Conservation (phyloP, 1,139 yeast species). For the Yamadazyma trypodendri region DNA sequence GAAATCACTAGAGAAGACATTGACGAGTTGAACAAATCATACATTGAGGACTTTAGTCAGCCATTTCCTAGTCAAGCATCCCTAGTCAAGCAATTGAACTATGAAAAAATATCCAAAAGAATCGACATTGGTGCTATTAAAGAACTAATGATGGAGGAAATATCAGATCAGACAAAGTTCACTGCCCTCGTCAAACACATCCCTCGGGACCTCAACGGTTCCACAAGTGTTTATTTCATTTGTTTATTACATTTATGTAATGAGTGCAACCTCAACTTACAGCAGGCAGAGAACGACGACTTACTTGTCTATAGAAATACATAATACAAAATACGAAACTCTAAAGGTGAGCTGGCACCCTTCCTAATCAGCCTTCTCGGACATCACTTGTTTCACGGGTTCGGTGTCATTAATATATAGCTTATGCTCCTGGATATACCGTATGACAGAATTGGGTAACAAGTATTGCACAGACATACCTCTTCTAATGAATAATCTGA, state of each 20-base stretch:
- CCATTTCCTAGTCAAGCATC: conserved; percentile 20
- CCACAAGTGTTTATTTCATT: conserved; percentile 86
- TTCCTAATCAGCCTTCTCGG: conserved; percentile 42
- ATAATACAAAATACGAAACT: too few relatives aligned
- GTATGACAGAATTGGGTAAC: conserved; percentile 89
- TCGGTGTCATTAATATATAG: conserved; percentile 82
- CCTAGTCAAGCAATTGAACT: conserved; percentile 28
- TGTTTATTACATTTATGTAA: conserved; percentile 85
- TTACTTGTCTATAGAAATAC: conserved; percentile 7
- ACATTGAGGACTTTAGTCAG: conserved; percentile 38
- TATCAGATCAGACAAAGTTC: conserved; percentile 48
- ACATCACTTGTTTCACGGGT: conserved; percentile 90
- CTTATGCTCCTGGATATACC: conserved; percentile 91
- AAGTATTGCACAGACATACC: conserved; percentile 97
- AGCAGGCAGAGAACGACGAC: conserved; percentile 49
- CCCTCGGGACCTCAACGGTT: conserved; percentile 60
- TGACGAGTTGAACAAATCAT: conserved; percentile 20
- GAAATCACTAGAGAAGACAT: conserved; percentile 19
- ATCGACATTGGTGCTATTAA: conserved; percentile 57
- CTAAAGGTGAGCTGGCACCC: too few relatives aligned
- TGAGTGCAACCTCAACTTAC: conserved; percentile 72
- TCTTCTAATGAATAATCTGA: conserved; percentile 83
- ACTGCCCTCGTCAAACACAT: conserved; percentile 52
- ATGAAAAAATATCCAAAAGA: conserved; percentile 75
- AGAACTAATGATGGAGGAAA: conserved; percentile 17